These are phyloP conservation scores for Aphanocladium album DNA, from an alignment of 2,329 filamentous ascomycete genomes.

Conservation along the genomic window DNA sequence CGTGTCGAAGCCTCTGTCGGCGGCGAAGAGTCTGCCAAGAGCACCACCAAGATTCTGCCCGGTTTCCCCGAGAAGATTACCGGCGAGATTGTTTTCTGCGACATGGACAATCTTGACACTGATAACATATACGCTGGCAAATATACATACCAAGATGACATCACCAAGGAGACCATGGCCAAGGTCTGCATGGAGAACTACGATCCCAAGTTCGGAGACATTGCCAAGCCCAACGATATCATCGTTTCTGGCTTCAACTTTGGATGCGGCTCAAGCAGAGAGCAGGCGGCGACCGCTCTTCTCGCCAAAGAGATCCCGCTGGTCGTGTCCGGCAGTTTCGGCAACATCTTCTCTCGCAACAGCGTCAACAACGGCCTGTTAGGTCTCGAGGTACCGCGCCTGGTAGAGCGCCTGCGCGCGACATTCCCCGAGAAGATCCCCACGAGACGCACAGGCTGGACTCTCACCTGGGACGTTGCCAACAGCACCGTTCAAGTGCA, in stretches of 20 bases:
- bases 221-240: slow-evolving; percentile 68
- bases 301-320: slow-evolving; percentile 75
- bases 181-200: slow-evolving; percentile 93
- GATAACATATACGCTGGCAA: slow-evolving; percentile 80
- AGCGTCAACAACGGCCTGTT: slow-evolving; percentile 74
- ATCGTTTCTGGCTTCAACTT: slow-evolving; percentile 87
- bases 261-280: slow-evolving; percentile 73
- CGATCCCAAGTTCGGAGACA: slow-evolving; percentile 62
- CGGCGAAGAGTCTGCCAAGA: slow-evolving; percentile 19
- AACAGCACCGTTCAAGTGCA: slow-evolving; percentile 17
- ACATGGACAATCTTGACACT: slow-evolving; percentile 79
- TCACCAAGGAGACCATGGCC: slow-evolving; percentile 75
- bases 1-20: slow-evolving; percentile 13
- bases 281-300: slow-evolving; percentile 82
- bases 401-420: slow-evolving; percentile 62
- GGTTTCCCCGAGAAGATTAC: slow-evolving; percentile 80
- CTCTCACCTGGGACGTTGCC: slow-evolving; percentile 18
- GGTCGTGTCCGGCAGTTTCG: slow-evolving; percentile 75
- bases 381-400: slow-evolving; percentile 62
- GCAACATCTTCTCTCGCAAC: slow-evolving; percentile 77
- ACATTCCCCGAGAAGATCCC: slow-evolving; percentile 53
- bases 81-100: slow-evolving; percentile 85
- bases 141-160: slow-evolving; percentile 85
- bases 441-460: slow-evolving; percentile 79
- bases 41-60: slow-evolving; percentile 64